Evolutionary conservation across 768 basidiomycete species (phyloP), one percentile per base, ranked within the genome.

Genomic region (Panaeolus cyanescens): DNA sequence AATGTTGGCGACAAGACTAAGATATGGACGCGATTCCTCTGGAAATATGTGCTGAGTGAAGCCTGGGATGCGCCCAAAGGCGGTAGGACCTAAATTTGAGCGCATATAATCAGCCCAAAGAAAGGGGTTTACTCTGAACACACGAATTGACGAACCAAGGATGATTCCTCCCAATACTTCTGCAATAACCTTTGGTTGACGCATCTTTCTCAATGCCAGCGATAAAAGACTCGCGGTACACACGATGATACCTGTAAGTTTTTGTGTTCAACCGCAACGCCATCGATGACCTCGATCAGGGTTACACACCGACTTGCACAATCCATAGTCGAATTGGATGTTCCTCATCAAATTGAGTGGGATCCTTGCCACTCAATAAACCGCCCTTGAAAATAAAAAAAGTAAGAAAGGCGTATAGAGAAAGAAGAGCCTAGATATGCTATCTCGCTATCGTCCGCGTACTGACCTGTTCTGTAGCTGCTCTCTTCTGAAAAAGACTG

Each of bases 1-100:
- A 63, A 98, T 92, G 66, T 93, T 92, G 13, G 96, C 92, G 17
- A 91, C 87, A 19, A 99, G 88, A 58, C 86, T 87, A 25, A 99
- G 86, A 71, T 89, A 96, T 0, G 94, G 81, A 5, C 83, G 71
- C 0, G 93, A 95, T 0, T 78, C 77, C 0, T 71, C 1, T 0
- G 96, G 95, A 72, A 99, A 99, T 58, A 97, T 87, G 70, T 88
- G 87, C 45, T 90, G 58, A 0, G 94, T 89, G 76, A 99, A 99
- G 4, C 90, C 89, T 0, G 95, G 95, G 61, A 97, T 93, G 22
- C 90, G 86, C 25, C 96, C 84, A 62, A 83, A 79, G 17, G 81
- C 83, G 30, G 83, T 84, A 19, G 83, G 83, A 13, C 82, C 82
- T 84, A 63, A 36, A 7, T 17, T 37, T 20, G 10, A 9, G 28